Evolutionary conservation across 2,329 filamentous ascomycete genomes (phyloP), one percentile per base, ranked within the genome.

Genomic region (Talaromyces sp.): DNA sequence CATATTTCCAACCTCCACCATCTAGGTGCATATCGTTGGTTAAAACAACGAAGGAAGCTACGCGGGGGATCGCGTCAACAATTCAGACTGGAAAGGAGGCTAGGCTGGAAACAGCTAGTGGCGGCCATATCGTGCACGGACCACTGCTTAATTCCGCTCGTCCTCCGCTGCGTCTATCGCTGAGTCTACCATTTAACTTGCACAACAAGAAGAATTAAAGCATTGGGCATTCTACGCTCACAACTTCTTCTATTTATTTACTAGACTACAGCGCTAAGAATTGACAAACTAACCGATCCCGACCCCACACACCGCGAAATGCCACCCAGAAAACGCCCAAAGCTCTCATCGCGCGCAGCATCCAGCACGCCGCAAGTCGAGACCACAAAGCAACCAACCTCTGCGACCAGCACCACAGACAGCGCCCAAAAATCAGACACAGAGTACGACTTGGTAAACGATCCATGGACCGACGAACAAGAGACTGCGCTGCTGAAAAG

Each of bases 391-490:
- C 70, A 70, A 51, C 72, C 74, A 64, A 69, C 71, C 36, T 70
- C 72, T 58, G 74, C 75, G 11, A 70, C 72, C 47, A 69, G 68
- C 25, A 70, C 72, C 43, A 72, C 70, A 72, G 72, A 76, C 69
- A 67, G 69, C 68, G 67, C 70, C 68, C 63, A 65, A 68, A 74
- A 79, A 60, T 69, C 70, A 47, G 75, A 80, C 67, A 72, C 77
- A n/a, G 75, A 76, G 19, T 78, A 80, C 67, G 80, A 88, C 67
- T 73, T 83, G 3, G 77, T 86, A 58, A 86, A 87, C 65, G 91
- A 94, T 69, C 86, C 89, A 29, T 99, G 95, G 95, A 97, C 93
- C 3, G 93, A 97, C 73, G 94, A 97, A 74, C 95, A 99, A 78
- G 90, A 96, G 70, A 93, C 92, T 1, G 93, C 92, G 47, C 84